Percentiles rank a stretch among this genome's conserved stretches.
These are phyloP conservation scores for Botrytis galanthina DNA, from an alignment of 2,329 filamentous ascomycete species.

Conservation along the genomic window DNA sequence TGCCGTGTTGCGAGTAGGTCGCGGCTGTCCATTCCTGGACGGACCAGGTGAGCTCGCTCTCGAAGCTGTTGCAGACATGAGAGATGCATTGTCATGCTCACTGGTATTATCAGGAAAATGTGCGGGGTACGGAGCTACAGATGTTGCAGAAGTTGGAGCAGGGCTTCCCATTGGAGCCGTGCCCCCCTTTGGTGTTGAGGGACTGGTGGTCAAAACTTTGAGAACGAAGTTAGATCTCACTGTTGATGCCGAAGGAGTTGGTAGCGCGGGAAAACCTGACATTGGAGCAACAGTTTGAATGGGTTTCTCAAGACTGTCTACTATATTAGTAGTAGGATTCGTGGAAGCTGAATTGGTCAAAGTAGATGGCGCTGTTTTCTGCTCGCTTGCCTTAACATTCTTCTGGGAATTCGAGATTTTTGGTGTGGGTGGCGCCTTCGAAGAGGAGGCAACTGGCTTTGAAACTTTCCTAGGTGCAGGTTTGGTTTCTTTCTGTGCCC, in stretches of 20 bases:
- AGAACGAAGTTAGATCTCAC: not conserved
- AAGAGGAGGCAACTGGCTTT: slow-evolving; percentile 23
- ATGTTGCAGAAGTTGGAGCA: slow-evolving; percentile 38
- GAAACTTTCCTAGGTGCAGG: slow-evolving; percentile 18
- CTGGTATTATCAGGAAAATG: slow-evolving; percentile 69
- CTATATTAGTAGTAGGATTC: slow-evolving; percentile 46
- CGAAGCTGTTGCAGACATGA: slow-evolving; percentile 70
- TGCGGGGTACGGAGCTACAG: slow-evolving; percentile 42
- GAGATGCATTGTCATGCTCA: slow-evolving; percentile 71
- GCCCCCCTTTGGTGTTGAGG: slow-evolving; percentile 65
- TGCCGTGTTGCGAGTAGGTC: slow-evolving; percentile 63
- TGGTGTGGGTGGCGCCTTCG: slow-evolving; percentile 17
- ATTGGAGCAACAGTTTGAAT: slow-evolving; percentile 29
- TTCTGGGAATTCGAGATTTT: slow-evolving; percentile 16
- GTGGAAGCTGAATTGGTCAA: slow-evolving; percentile 44
- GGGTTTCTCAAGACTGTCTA: slow-evolving; percentile 25
- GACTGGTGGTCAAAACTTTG: slow-evolving; percentile 25
- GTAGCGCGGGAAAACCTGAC: slow-evolving; percentile 53
- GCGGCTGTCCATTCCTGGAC: slow-evolving; percentile 55
- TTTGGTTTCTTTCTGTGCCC: slow-evolving; percentile 33
- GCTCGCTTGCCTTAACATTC: slow-evolving; percentile 28
- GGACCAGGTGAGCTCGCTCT: slow-evolving; percentile 70
- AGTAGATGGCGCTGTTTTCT: slow-evolving; percentile 37
- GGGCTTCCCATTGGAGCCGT: slow-evolving; percentile 42
- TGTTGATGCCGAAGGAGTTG: slow-evolving; percentile 30